phyloP scores from a whole-genome alignment of 805 yeast genomes.

The Candida nonsorbophila region DNA sequence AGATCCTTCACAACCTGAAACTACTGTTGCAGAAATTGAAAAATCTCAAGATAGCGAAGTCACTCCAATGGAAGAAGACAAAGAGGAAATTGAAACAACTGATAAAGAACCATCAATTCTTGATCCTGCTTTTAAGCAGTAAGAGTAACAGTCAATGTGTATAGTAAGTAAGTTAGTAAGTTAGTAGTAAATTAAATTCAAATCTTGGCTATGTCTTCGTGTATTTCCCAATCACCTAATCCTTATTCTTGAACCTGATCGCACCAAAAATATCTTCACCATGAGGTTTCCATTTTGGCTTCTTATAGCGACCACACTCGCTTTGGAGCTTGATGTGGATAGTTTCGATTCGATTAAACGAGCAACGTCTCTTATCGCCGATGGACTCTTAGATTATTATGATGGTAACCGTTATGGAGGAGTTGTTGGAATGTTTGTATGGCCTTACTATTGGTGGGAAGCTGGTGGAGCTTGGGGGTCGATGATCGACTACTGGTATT shows the following conservation, averaged over 20 bases:
- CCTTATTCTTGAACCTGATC: too few relatives aligned
- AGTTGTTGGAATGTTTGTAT: slow-evolving; percentile 77
- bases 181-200: not conserved
- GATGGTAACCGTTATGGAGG: slow-evolving; percentile 66
- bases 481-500: slow-evolving; percentile 71
- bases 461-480: slow-evolving; percentile 96
- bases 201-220: too few relatives aligned
- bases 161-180: too few relatives aligned
- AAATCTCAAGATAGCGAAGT: slow-evolving; percentile 7
- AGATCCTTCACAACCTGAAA: slow-evolving; percentile 1
- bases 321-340: too few relatives aligned
- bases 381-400: slow-evolving; percentile 81
- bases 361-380: slow-evolving; percentile 56
- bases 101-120: not conserved
- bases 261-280: too few relatives aligned
- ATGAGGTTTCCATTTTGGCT: too few relatives aligned
- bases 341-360: slow-evolving; percentile 41
- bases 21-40: slow-evolving; percentile 1
- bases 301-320: too few relatives aligned
- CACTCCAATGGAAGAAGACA: slow-evolving; percentile 4
- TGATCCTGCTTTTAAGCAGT: not conserved
- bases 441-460: slow-evolving; percentile 98
- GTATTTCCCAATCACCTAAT: too few relatives aligned
- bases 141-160: too few relatives aligned
- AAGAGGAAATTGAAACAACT: slow-evolving; percentile 1